These are phyloP conservation scores for Carex sylvatica DNA, from an alignment of 202 grass and related monocot genomes.

Conservation along the genomic window DNA sequence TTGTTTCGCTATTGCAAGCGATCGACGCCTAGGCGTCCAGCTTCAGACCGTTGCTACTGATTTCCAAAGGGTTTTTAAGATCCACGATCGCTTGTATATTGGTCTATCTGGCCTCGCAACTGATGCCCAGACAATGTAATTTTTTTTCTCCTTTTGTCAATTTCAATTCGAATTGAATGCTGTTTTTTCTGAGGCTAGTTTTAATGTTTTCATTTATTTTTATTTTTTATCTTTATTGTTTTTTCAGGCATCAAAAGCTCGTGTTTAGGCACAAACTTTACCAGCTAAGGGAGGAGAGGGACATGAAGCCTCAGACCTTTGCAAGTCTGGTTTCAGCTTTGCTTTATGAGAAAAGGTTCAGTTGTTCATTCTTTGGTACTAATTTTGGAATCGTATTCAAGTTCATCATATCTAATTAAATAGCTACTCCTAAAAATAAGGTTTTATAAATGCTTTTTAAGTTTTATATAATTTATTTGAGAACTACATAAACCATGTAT, in stretches of 20 bases:
- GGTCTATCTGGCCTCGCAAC: slow-evolving; percentile 63
- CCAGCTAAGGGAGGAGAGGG: slow-evolving; percentile 84
- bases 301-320: slow-evolving; percentile 80
- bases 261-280: slow-evolving; percentile 85
- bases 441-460: background rate
- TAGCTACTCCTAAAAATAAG: background rate
- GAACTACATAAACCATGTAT: background rate
- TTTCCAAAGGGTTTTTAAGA: slow-evolving; percentile 57
- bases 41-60: slow-evolving; percentile 66
- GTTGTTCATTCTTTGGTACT: background rate
- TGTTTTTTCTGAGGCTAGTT: slow-evolving; percentile 19
- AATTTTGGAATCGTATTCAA: background rate
- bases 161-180: slow-evolving; percentile 30
- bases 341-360: slow-evolving; percentile 86
- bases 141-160: background rate
- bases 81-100: slow-evolving; percentile 64
- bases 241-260: slow-evolving; percentile 59
- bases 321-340: slow-evolving; percentile 69
- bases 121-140: slow-evolving; percentile 58
- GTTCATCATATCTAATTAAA: background rate
- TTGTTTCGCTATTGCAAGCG: slow-evolving; percentile 66
- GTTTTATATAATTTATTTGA: background rate
- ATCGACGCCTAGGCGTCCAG: slow-evolving; percentile 57
- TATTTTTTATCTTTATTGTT: slow-evolving; percentile 1
- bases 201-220: background rate